phyloP scores from a whole-genome alignment of 129 eudicot species.

The Flaveria bidentis region DNA sequence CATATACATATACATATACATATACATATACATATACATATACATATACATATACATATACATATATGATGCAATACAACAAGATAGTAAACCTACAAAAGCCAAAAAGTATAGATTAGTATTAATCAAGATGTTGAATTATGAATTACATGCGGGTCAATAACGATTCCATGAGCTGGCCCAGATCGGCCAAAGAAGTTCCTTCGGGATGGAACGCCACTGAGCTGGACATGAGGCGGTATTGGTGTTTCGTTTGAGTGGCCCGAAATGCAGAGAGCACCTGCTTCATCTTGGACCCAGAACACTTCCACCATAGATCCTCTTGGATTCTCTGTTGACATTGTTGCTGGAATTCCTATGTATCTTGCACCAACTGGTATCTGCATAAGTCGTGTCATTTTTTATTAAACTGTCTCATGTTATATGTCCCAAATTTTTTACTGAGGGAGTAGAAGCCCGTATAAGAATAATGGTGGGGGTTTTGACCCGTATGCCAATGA shows the following conservation, averaged over 20 bases:
- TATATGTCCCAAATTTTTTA: neutral
- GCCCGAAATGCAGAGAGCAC: constrained; percentile 72
- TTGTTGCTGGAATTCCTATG: constrained; percentile 74
- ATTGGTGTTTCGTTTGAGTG: constrained; percentile 63
- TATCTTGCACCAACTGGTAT: constrained; percentile 85
- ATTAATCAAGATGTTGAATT: constrained; percentile 26
- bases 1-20: no score
- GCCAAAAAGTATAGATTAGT: neutral
- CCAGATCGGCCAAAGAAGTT: constrained; percentile 39
- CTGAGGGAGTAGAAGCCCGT: neutral
- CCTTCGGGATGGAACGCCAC: constrained; percentile 39
- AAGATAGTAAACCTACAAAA: neutral
- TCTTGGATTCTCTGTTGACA: constrained; percentile 67
- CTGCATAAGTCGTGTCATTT: constrained; percentile 38
- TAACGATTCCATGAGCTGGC: constrained; percentile 60
- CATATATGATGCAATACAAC: neutral
- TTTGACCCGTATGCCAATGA: neutral
- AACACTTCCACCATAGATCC: constrained; percentile 85
- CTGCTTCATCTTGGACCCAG: constrained; percentile 91
- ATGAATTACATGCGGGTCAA: constrained; percentile 56
- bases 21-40: no score
- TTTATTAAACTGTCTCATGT: neutral
- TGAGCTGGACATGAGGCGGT: constrained; percentile 53
- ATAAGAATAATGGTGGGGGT: neutral
- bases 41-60: neutral